phyloP scores from a whole-genome alignment of 768 basidiomycete species.

The Cantharellus cinnabarinus region DNA sequence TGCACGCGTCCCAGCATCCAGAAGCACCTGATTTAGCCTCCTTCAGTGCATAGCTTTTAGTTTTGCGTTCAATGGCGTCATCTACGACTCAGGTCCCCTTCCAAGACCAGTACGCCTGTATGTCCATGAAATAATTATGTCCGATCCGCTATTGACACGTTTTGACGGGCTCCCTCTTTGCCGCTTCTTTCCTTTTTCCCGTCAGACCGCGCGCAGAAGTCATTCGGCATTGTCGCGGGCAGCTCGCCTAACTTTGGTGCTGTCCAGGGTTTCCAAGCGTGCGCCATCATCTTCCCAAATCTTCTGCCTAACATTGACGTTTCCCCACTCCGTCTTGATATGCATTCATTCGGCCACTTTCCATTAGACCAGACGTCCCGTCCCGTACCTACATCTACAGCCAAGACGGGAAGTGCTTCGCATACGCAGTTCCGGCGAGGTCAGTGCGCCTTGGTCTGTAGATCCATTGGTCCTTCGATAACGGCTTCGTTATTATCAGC shows the following conservation, averaged over 20 bases:
- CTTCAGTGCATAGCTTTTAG: no score
- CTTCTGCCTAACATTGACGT: not conserved
- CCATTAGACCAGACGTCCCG: slow-evolving; percentile 37
- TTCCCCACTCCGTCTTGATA: not conserved
- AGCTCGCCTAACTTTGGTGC: slow-evolving; percentile 58
- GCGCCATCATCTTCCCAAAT: slow-evolving; percentile 6
- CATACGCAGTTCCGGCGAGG: slow-evolving; percentile 59
- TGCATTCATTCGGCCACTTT: slow-evolving; percentile 14
- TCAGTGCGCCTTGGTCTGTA: slow-evolving; percentile 22
- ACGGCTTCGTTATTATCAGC: slow-evolving; percentile 20
- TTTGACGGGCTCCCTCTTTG: not conserved
- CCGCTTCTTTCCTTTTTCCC: slow-evolving; percentile 7
- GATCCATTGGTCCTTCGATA: not conserved
- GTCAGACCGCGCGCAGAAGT: slow-evolving; percentile 79
- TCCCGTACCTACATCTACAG: slow-evolving; percentile 68
- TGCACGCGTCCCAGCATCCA: no score
- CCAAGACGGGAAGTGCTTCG: slow-evolving; percentile 69
- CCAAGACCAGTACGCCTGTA: slow-evolving; percentile 72
- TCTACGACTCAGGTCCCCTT: not conserved
- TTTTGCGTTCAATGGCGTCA: not conserved
- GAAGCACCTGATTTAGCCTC: no score
- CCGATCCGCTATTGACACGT: not conserved
- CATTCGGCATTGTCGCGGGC: slow-evolving; percentile 53
- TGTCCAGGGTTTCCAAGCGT: slow-evolving; percentile 31
- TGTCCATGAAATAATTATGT: slow-evolving; percentile 16